Evolutionary conservation across 2,329 filamentous ascomycete species (phyloP), one percentile per base, ranked within the genome.

Genomic region (Epichloe baconii): DNA sequence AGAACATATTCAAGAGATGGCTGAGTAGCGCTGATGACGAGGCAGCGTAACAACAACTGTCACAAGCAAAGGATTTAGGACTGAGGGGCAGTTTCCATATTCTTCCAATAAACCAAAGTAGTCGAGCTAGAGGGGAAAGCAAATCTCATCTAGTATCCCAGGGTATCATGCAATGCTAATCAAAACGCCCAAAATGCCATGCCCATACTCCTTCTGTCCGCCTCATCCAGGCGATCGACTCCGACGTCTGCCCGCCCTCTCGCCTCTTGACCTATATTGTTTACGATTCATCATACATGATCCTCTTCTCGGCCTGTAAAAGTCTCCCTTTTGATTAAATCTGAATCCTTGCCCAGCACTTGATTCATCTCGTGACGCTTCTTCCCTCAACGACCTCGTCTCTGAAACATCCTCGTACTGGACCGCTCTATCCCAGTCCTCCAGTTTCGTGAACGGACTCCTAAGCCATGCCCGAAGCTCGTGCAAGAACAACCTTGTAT

Each of bases 391-490:
- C 23, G 3, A 26, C 10, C 19, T 19, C 31, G 36, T 36, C 21
- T 11, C 45, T 7, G 40, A 38, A 10, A 42, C 26, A 36, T 44
- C 26, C 26, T 61, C 60, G 36, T 95, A 95, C 65, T 91, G 87
- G 14, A 90, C 86, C 56, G 81, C 72, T 17, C 76, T 71, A 68
- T 96, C 91, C 88, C 89, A 97, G 45, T 84, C 83, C 48, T 80
- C 75, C 8, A 95, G 66, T 8, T 76, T 80, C 2, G 66, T 73
- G 60, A 80, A 91, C 0, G 90, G 89, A 64, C 89, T 95, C 52
- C 88, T 76, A 57, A 97, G 67, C 81, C 87, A 97, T 11, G 81
- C 79, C 54, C 83, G 78, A 54, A 96, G 66, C 68, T 97, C 91
- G 67, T 97, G 91, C 53, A 95, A 67, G 57, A 97, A 88, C 40